These are phyloP conservation scores for Xylariaceae sp. DNA, from an alignment of 2,329 filamentous ascomycete species.

Conservation along the genomic window DNA sequence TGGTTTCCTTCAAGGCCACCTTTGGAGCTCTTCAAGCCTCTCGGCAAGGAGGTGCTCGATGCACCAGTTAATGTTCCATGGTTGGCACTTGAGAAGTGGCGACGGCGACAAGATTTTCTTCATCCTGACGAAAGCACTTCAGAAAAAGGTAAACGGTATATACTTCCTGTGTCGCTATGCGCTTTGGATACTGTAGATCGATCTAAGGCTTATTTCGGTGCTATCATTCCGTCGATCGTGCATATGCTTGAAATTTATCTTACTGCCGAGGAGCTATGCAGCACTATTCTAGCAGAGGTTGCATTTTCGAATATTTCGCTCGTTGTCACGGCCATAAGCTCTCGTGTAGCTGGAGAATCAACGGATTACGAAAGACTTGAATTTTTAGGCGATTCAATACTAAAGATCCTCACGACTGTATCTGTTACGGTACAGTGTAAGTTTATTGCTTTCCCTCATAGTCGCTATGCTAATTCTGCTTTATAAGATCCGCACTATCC, in stretches of 20 bases:
- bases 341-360: conserved; percentile 63
- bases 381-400: conserved; percentile 82
- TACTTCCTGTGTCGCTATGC: conserved; percentile 56
- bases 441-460: conserved; percentile 31
- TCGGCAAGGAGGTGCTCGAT: conserved; percentile 45
- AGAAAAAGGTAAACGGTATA: conserved; percentile 49
- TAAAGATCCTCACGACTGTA: conserved; percentile 76
- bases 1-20: conserved; percentile 53
- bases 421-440: conserved; percentile 64
- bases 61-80: conserved; percentile 55
- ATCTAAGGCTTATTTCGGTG: conserved; percentile 54
- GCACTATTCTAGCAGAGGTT: conserved; percentile 59
- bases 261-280: conserved; percentile 65
- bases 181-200: conserved; percentile 55
- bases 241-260: conserved; percentile 71
- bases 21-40: conserved; percentile 45
- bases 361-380: conserved; percentile 84
- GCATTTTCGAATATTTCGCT: conserved; percentile 59
- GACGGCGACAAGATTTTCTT: conserved; percentile 65
- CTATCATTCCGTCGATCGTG: conserved; percentile 75
- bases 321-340: conserved; percentile 72
- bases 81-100: conserved; percentile 55
- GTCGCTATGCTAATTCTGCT: conserved; percentile 20
- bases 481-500: conserved; percentile 68
- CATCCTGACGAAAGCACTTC: conserved; percentile 43